These are phyloP conservation scores for Colletotrichum orchidophilum DNA, from an alignment of 2,329 filamentous ascomycete species.

Conservation along the genomic window DNA sequence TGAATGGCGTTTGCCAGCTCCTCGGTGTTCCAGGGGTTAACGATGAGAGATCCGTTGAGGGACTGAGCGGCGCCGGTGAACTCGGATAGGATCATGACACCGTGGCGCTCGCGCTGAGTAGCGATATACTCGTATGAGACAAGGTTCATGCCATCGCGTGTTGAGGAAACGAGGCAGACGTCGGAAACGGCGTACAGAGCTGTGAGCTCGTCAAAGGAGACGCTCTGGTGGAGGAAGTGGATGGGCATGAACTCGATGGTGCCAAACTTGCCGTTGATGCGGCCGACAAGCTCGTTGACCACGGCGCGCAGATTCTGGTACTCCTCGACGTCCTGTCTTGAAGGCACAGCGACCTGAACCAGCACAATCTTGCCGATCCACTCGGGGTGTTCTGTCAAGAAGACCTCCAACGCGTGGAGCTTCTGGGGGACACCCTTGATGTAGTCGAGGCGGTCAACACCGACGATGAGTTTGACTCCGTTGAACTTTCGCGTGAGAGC, in stretches of 20 bases:
- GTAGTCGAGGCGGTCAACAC: conserved; percentile 96
- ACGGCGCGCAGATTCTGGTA: conserved; percentile 96
- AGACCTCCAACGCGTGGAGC: conserved; percentile 94
- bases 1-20: conserved; percentile 93
- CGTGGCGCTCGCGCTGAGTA: conserved; percentile 88
- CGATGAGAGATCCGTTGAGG: conserved; percentile 90
- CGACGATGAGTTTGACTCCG: conserved; percentile 95
- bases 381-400: conserved; percentile 95
- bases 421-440: conserved; percentile 99
- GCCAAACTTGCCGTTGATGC: conserved; percentile 97
- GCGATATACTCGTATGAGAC: conserved; percentile 99
- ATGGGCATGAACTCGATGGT: conserved; percentile 99
- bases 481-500: conserved; percentile 90
- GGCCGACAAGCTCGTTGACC: conserved; percentile 94
- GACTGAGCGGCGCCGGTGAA: conserved; percentile 96
- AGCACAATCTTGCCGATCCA: conserved; percentile 98
- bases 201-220: conserved; percentile 93
- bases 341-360: conserved; percentile 95
- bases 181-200: conserved; percentile 93
- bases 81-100: conserved; percentile 93
- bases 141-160: conserved; percentile 98
- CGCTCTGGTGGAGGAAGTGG: conserved; percentile 97
- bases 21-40: conserved; percentile 99
- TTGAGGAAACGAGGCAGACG: conserved; percentile 91
- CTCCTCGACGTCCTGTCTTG: conserved; percentile 94